Evolutionary conservation across 768 basidiomycete species (phyloP), one percentile per base, ranked within the genome.

Genomic region (Pulveroboletus sp.): DNA sequence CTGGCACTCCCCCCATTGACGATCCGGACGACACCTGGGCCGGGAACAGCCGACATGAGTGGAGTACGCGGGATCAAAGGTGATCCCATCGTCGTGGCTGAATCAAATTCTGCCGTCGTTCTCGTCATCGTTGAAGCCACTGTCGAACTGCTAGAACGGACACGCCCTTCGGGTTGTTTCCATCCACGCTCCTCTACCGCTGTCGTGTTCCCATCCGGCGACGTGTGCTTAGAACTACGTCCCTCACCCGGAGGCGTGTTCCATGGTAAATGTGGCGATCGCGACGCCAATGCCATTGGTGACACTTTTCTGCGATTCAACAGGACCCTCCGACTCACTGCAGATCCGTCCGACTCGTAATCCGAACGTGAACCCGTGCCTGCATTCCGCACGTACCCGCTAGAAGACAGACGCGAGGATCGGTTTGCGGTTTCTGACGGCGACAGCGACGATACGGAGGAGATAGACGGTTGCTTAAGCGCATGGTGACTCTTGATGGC

Each of bases 291-390:
- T 15, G 86, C 85, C 82, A 87, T 83, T 4, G 87, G 85, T 5
- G 87, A 89, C 5, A 86, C 65, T 11, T 82, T 80, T 54, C 76
- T 77, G 30, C 86, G 79, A 61, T 86, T 84, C 43, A 89, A 59
- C 24, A 79, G 77, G 12, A 90, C 75, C 42, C 74, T 68, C 43
- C 85, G 76, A 61, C 87, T 85, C 10, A 47, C 61, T 18, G 21
- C 41, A 21, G 60, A 60, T 21, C 70, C 66, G 50, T 87, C 85
- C 4, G 82, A 82, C 39, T 84, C 83, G 57, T 74, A 70, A 41
- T 81, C 82, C 11, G 76, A 78, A 32, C 72, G 64, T 15, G 63
- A 69, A 43, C 59, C 65, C 8, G 59, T 51, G 11, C 68, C 43
- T 17, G 48, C 41, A 18, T 52, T 69, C 43, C 47, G 55, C 12